These are phyloP conservation scores for Lasiodiplodia theobromae DNA, from an alignment of 2,329 filamentous ascomycete species.

Conservation along the genomic window DNA sequence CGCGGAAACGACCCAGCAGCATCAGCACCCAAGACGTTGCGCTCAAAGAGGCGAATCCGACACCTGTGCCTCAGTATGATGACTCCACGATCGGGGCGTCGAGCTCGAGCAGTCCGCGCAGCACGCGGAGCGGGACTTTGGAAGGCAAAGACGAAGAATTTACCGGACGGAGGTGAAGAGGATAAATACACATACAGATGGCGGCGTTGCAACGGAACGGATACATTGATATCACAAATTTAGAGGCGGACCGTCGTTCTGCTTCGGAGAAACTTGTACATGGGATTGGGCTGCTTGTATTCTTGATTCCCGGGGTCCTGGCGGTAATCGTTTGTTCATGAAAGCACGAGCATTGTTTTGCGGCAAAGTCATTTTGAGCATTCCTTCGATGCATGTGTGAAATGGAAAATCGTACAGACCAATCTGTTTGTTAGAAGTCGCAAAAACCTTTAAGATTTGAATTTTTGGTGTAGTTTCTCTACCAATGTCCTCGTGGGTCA, in stretches of 20 bases:
- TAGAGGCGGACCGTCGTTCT: not conserved
- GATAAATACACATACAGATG: not conserved
- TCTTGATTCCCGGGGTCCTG: not conserved
- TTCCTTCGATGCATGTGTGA: not conserved
- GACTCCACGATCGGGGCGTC: conserved; percentile 50
- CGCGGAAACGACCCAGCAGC: conserved; percentile 11
- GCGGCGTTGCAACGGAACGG: conserved; percentile 9
- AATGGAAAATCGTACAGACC: not conserved
- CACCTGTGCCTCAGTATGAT: conserved; percentile 42
- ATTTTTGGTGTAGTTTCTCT: not conserved
- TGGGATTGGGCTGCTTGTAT: not conserved
- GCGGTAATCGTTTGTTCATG: not conserved
- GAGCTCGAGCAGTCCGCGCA: conserved; percentile 35
- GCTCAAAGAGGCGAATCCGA: conserved; percentile 48
- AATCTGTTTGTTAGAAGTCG: not conserved
- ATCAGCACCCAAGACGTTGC: conserved; percentile 24
- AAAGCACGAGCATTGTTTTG: not conserved
- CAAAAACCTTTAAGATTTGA: not conserved
- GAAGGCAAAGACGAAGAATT: conserved; percentile 9
- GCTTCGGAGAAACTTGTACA: not conserved
- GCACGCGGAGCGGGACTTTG: conserved; percentile 29
- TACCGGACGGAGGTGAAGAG: not conserved
- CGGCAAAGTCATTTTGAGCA: not conserved
- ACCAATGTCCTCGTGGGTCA: no score
- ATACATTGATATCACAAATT: not conserved